Evolutionary conservation across 2,329 filamentous ascomycete species (phyloP).

Genomic region (Fusarium chaquense): DNA sequence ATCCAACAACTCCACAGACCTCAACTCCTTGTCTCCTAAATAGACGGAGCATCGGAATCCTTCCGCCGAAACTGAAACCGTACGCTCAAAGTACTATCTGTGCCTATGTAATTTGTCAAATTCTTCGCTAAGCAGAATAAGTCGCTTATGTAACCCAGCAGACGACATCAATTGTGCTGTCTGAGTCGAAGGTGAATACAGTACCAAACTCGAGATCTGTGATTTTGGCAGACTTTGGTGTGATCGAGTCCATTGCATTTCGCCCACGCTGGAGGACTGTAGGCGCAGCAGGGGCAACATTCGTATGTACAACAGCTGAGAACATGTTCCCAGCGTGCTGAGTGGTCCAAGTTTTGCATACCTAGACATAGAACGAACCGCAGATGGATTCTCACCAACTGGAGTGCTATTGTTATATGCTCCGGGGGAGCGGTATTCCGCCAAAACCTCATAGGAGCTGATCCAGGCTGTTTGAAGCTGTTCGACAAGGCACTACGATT

Average conservation of each 20-base stretch:
- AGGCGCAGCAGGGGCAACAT: constrained; percentile 13
- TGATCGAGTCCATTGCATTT: neutral
- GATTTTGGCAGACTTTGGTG: neutral
- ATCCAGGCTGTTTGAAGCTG: neutral
- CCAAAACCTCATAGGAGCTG: no score
- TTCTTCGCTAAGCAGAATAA: neutral
- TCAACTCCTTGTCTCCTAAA: neutral
- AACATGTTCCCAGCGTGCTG: neutral
- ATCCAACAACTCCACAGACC: neutral
- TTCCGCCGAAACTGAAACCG: neutral
- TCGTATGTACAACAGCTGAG: constrained; percentile 11
- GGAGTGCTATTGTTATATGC: neutral
- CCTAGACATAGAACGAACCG: neutral
- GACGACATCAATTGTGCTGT: neutral
- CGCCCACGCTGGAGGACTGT: neutral
- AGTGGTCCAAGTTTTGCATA: neutral
- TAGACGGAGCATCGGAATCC: neutral
- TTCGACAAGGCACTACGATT: neutral
- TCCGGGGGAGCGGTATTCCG: neutral
- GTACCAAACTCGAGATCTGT: neutral
- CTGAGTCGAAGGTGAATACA: neutral
- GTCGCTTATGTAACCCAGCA: neutral
- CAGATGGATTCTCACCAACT: neutral
- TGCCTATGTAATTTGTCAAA: constrained; percentile 9
- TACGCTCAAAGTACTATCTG: neutral